These are phyloP conservation scores for Phytophthora brassicae DNA, from an alignment of 352 stramenopile genomes.

Conservation along the genomic window DNA sequence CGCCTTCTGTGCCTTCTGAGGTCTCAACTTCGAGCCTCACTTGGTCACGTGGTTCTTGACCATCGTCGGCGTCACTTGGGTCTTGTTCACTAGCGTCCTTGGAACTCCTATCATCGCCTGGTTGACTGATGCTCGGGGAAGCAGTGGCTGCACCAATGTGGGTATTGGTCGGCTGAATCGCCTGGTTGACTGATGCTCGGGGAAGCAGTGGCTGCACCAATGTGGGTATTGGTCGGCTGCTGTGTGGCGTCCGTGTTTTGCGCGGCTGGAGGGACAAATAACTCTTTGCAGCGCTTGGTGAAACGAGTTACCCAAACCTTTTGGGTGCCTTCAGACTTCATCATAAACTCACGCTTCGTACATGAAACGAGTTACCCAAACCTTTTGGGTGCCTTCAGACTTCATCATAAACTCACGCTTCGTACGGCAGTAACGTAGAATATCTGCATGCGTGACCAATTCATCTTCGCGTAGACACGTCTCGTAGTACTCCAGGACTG, in stretches of 20 bases:
- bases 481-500: background rate
- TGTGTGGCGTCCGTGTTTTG: background rate
- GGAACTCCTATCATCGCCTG: background rate
- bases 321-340: background rate
- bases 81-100: no score
- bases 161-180: background rate
- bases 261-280: background rate
- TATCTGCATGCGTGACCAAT: background rate
- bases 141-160: background rate
- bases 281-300: background rate
- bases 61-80: no score
- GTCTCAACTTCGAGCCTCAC: no score
- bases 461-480: background rate
- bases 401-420: background rate
- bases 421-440: background rate
- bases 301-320: background rate
- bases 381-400: background rate
- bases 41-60: no score
- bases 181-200: background rate
- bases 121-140: background rate
- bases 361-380: background rate
- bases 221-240: background rate
- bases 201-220: background rate
- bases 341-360: background rate
- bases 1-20: background rate